phyloP scores from a whole-genome alignment of 73 alveolate species.

The Tetrahymena malaccensis region DNA sequence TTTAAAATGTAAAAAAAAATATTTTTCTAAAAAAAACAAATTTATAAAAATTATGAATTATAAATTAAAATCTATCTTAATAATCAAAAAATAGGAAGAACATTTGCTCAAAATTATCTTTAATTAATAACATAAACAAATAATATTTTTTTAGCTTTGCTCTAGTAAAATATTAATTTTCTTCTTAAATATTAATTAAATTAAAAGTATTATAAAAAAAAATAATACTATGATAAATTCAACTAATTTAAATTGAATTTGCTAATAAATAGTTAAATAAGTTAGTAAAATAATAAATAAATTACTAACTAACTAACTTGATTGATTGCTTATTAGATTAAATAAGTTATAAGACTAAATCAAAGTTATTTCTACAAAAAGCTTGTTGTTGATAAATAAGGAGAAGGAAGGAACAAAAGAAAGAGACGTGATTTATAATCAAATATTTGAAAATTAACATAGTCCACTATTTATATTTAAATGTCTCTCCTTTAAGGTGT shows the following conservation, averaged over 20 bases:
- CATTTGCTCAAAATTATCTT: not conserved
- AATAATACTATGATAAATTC: not conserved
- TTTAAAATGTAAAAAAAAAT: too few relatives aligned
- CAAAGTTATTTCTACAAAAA: not conserved
- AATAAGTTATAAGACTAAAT: not conserved
- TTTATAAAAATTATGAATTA: too few relatives aligned
- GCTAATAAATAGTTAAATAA: not conserved
- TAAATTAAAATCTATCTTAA: not conserved
- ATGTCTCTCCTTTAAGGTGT: not conserved
- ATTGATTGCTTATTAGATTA: not conserved
- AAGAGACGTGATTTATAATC: not conserved
- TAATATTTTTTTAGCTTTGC: too few relatives aligned
- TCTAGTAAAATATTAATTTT: not conserved
- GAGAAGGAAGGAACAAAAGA: not conserved
- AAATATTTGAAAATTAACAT: not conserved
- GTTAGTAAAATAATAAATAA: not conserved
- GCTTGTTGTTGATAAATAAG: not conserved
- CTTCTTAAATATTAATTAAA: too few relatives aligned
- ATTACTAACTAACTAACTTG: not conserved
- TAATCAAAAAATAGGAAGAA: not conserved
- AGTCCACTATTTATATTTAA: not conserved
- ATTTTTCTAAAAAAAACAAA: too few relatives aligned
- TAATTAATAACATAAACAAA: not conserved
- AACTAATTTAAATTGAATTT: too few relatives aligned
- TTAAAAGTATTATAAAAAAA: too few relatives aligned